Conservation (phyloP, 2,329 filamentous ascomycete species). For the Alternaria triticina region DNA sequence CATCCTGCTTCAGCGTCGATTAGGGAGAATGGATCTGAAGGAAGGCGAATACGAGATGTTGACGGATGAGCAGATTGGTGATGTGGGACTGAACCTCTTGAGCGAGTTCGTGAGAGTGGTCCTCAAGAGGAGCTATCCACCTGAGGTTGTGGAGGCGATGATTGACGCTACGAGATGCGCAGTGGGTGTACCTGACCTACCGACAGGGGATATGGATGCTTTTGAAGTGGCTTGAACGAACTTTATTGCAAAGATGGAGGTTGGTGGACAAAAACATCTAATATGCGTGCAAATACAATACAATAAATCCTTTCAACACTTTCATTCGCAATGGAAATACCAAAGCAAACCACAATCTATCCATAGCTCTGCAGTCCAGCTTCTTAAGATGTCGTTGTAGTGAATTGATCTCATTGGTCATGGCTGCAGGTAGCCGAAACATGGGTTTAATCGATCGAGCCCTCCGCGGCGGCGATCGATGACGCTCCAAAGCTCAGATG, state of each 20-base stretch:
- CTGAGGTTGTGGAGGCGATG: slow-evolving; percentile 37
- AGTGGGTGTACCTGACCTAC: slow-evolving; percentile 32
- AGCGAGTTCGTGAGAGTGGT: slow-evolving; percentile 43
- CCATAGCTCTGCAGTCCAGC: neutral
- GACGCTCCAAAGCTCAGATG: slow-evolving; percentile 10
- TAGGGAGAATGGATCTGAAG: slow-evolving; percentile 22
- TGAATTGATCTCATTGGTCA: neutral
- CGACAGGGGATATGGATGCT: slow-evolving; percentile 41
- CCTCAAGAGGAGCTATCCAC: slow-evolving; percentile 28
- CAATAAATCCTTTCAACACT: neutral
- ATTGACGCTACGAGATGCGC: slow-evolving; percentile 35
- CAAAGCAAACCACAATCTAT: neutral
- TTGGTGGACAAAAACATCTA: neutral
- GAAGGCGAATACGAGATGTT: slow-evolving; percentile 17
- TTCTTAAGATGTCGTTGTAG: neutral
- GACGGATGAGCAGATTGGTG: slow-evolving; percentile 27
- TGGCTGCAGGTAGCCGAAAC: neutral
- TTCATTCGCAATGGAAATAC: neutral
- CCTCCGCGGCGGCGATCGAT: slow-evolving; percentile 11
- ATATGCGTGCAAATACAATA: neutral
- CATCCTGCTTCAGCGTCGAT: slow-evolving; percentile 24
- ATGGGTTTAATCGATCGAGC: slow-evolving; percentile 1
- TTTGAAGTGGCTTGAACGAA: slow-evolving; percentile 25
- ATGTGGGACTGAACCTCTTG: slow-evolving; percentile 35
- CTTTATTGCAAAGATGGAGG: neutral